phyloP scores from a whole-genome alignment of 2,329 filamentous ascomycete species.

The Ascomycota sp. region DNA sequence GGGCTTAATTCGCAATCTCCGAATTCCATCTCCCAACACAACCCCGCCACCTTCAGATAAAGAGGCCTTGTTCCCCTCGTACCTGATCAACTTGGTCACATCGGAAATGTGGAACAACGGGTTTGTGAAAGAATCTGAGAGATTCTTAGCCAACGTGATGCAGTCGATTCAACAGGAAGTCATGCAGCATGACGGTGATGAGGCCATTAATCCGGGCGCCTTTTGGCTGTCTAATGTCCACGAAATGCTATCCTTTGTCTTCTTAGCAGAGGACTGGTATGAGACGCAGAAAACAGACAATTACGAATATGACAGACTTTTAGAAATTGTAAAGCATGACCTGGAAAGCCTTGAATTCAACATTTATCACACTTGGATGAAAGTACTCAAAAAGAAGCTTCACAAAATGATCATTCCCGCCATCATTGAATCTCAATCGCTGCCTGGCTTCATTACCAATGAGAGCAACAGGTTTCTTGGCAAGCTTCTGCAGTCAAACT shows the following conservation, averaged over 20 bases:
- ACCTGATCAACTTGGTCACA: slow-evolving; percentile 95
- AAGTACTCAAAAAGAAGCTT: slow-evolving; percentile 95
- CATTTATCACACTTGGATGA: slow-evolving; percentile 99
- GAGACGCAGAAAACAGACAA: slow-evolving; percentile 98
- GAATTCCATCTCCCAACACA: slow-evolving; percentile 74
- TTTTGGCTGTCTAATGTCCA: slow-evolving; percentile 99
- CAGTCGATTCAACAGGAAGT: slow-evolving; percentile 98
- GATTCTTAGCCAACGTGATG: slow-evolving; percentile 98
- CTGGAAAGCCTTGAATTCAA: slow-evolving; percentile 97
- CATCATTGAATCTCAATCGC: slow-evolving; percentile 95
- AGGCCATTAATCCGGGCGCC: slow-evolving; percentile 86
- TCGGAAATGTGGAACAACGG: slow-evolving; percentile 99
- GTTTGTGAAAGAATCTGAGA: slow-evolving; percentile 96
- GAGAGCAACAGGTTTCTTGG: slow-evolving; percentile 96
- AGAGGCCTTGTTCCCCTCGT: slow-evolving; percentile 94
- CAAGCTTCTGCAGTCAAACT: slow-evolving; percentile 81
- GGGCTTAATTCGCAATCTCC: slow-evolving; percentile 86
- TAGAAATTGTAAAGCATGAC: slow-evolving; percentile 98
- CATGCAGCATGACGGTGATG: slow-evolving; percentile 94
- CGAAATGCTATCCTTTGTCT: slow-evolving; percentile 98
- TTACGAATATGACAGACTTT: slow-evolving; percentile 88
- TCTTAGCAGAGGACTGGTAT: slow-evolving; percentile 97
- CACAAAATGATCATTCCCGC: slow-evolving; percentile 99
- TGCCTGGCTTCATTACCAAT: slow-evolving; percentile 94
- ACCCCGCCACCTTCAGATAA: slow-evolving; percentile 88